Conservation (phyloP, 2,329 filamentous ascomycete genomes). For the Botrytis elliptica region DNA sequence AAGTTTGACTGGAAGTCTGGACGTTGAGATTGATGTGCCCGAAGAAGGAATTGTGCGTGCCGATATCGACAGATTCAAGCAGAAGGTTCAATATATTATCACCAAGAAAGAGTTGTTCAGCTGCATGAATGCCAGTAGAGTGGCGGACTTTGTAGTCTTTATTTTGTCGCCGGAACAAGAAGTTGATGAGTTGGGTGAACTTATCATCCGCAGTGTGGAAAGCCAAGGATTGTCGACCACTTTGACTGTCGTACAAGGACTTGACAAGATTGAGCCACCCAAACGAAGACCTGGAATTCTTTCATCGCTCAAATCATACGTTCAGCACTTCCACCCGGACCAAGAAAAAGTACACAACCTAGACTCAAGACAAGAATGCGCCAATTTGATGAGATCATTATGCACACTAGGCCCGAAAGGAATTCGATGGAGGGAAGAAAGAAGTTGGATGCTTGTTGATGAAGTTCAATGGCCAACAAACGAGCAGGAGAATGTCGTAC, state of each 20-base stretch:
- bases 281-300: constrained; percentile 77
- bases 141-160: constrained; percentile 89
- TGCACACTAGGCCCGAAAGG: constrained; percentile 93
- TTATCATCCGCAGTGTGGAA: constrained; percentile 82
- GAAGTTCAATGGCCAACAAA: constrained; percentile 69
- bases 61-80: constrained; percentile 86
- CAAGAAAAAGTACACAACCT: constrained; percentile 89
- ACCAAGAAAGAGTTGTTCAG: constrained; percentile 70
- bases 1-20: constrained; percentile 74
- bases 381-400: constrained; percentile 84
- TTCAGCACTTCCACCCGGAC: constrained; percentile 90
- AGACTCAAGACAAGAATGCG: constrained; percentile 84
- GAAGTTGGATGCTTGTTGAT: constrained; percentile 93
- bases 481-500: constrained; percentile 61
- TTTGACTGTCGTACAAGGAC: constrained; percentile 77
- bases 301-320: constrained; percentile 84
- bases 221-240: constrained; percentile 92
- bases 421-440: constrained; percentile 90
- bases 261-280: constrained; percentile 74
- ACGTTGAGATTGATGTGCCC: constrained; percentile 66
- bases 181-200: constrained; percentile 80
- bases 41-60: constrained; percentile 61
- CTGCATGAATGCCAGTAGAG: constrained; percentile 79
- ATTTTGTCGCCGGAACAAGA: constrained; percentile 79
- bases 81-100: constrained; percentile 84